Percentiles rank a stretch among this genome's conserved stretches.
Evolutionary conservation across 192 early-diverging fungal species (phyloP).

Genomic region (Diversispora eburnea): DNA sequence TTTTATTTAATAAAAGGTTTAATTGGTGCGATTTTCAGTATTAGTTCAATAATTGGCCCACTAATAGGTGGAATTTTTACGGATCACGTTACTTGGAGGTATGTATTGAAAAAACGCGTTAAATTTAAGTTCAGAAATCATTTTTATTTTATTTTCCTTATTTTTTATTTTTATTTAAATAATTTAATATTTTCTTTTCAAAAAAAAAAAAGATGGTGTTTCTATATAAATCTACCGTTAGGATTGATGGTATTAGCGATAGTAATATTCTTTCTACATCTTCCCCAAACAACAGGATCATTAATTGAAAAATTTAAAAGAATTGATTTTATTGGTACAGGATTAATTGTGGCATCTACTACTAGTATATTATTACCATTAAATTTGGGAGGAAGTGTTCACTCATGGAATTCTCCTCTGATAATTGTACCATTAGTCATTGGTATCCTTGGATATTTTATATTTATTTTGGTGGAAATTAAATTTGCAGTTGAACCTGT

Average conservation of each 20-base stretch:
- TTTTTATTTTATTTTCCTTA: background rate
- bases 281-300: constrained; percentile 48
- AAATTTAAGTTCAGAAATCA: background rate
- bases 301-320: constrained; percentile 51
- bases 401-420: constrained; percentile 60
- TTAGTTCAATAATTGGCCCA: constrained; percentile 54
- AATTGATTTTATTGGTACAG: constrained; percentile 61
- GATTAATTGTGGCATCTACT: constrained; percentile 49
- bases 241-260: constrained; percentile 44
- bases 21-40: constrained; percentile 50
- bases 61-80: constrained; percentile 58
- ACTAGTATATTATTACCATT: constrained; percentile 66
- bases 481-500: constrained; percentile 65
- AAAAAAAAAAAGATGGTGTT: constrained; percentile 42
- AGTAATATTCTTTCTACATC: constrained; percentile 50
- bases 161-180: background rate
- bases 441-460: constrained; percentile 43
- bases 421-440: constrained; percentile 54
- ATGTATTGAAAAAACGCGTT: background rate
- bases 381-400: constrained; percentile 68
- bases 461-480: constrained; percentile 63
- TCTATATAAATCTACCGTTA: constrained; percentile 59
- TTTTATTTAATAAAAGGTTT: constrained; percentile 34
- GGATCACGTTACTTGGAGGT: constrained; percentile 54
- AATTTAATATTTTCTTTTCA: background rate